A percentile compares a stretch with the other conserved stretches of the same genome.
These are phyloP conservation scores for Beta corolliflora DNA, from an alignment of 179 eudicot genomes.

Conservation along the genomic window DNA sequence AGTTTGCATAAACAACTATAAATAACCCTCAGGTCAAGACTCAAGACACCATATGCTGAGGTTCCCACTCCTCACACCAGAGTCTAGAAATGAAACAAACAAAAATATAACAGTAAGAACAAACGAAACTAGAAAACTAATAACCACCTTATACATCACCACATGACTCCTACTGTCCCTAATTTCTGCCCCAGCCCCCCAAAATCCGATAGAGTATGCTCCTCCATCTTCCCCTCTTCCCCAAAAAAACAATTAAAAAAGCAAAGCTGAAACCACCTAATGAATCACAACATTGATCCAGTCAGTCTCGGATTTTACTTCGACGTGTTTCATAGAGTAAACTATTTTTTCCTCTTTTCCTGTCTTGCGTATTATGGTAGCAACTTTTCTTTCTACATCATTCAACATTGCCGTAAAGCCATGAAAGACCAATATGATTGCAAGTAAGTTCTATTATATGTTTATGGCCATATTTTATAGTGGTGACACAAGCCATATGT, in stretches of 20 bases:
- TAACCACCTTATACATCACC: background rate
- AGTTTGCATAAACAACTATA: background rate
- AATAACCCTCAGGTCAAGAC: background rate
- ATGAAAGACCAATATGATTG: background rate
- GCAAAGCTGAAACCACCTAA: background rate
- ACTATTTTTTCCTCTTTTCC: background rate
- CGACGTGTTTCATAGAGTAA: background rate
- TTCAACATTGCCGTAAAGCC: background rate
- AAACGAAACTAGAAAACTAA: background rate
- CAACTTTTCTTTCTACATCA: background rate
- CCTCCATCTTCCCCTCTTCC: background rate
- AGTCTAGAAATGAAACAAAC: background rate
- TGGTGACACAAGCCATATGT: background rate
- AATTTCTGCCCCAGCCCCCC: background rate
- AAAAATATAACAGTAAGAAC: background rate
- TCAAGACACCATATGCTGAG: background rate
- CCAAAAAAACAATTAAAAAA: background rate
- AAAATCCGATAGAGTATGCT: background rate
- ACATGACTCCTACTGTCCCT: background rate
- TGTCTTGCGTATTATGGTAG: background rate
- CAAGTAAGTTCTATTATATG: background rate
- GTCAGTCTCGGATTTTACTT: background rate
- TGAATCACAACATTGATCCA: background rate
- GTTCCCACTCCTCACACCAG: background rate
- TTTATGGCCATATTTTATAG: background rate